A percentile compares a stretch with the other conserved stretches of the same genome.
Evolutionary conservation across 495 filamentous ascomycete genomes (phyloP).

Genomic region (Talaromyces trachyspermus): DNA sequence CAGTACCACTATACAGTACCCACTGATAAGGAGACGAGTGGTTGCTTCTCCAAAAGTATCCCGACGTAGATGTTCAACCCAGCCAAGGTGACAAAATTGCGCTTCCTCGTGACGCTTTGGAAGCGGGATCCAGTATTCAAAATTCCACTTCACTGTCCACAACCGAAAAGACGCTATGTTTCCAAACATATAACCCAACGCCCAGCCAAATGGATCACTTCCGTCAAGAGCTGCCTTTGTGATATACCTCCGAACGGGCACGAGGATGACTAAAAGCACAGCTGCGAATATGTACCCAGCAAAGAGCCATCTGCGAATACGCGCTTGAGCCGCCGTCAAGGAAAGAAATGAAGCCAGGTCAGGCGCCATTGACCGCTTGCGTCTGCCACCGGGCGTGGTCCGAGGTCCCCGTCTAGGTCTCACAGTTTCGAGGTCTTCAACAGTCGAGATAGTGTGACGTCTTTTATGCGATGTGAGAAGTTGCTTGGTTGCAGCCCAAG

Average conservation of each 20-base stretch:
- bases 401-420: slow-evolving; percentile 24
- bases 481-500: slow-evolving; percentile 7
- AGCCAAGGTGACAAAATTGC: slow-evolving; percentile 41
- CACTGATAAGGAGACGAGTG: slow-evolving; percentile 67
- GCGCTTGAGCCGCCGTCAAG: slow-evolving; percentile 71
- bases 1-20: slow-evolving; percentile 65
- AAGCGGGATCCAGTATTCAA: slow-evolving; percentile 71
- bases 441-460: slow-evolving; percentile 47
- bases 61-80: slow-evolving; percentile 51
- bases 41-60: slow-evolving; percentile 64
- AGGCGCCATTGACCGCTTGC: slow-evolving; percentile 59
- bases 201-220: slow-evolving; percentile 86
- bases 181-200: slow-evolving; percentile 80
- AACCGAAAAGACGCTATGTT: slow-evolving; percentile 62
- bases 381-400: slow-evolving; percentile 57
- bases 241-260: slow-evolving; percentile 65
- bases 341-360: slow-evolving; percentile 67
- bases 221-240: slow-evolving; percentile 55
- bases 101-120: slow-evolving; percentile 41
- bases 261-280: slow-evolving; percentile 55
- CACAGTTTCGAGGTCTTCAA: slow-evolving; percentile 21
- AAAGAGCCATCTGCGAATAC: slow-evolving; percentile 72
- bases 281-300: slow-evolving; percentile 67
- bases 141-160: slow-evolving; percentile 53
- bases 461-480: slow-evolving; percentile 19